These are phyloP conservation scores for Linderniella brevidens DNA, from an alignment of 257 asterid species.

Conservation along the genomic window DNA sequence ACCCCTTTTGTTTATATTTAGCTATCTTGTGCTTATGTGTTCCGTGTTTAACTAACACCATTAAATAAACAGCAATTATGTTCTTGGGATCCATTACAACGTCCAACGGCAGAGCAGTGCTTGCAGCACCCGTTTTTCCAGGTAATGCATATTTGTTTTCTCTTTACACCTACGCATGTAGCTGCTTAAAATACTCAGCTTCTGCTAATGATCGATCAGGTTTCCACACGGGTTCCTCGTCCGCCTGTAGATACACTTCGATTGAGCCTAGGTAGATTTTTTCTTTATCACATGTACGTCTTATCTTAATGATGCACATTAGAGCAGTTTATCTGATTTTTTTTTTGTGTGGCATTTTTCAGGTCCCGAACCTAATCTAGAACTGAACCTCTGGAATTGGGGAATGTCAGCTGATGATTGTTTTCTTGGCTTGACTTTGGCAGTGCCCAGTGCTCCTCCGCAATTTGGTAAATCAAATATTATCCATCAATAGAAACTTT, in stretches of 20 bases:
- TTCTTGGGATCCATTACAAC: slow-evolving; percentile 86
- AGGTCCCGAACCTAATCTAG: slow-evolving; percentile 90
- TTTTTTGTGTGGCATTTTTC: slow-evolving; percentile 11
- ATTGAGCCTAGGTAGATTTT: slow-evolving; percentile 38
- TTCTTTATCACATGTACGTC: slow-evolving; percentile 15
- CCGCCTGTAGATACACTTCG: slow-evolving; percentile 47
- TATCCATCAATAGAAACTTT: neutral
- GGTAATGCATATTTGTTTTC: slow-evolving; percentile 25
- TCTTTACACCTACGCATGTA: slow-evolving; percentile 7
- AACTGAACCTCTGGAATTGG: slow-evolving; percentile 86
- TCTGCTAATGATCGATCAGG: slow-evolving; percentile 20
- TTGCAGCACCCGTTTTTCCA: slow-evolving; percentile 83
- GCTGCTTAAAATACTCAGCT: slow-evolving; percentile 17
- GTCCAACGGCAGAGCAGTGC: slow-evolving; percentile 94
- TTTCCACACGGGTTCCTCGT: slow-evolving; percentile 41
- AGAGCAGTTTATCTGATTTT: slow-evolving; percentile 11
- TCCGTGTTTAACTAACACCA: too few relatives aligned
- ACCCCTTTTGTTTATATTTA: too few relatives aligned
- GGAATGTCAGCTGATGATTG: slow-evolving; percentile 59
- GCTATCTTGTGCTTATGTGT: too few relatives aligned
- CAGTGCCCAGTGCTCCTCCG: slow-evolving; percentile 67
- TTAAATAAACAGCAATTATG: slow-evolving; percentile 49
- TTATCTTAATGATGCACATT: slow-evolving; percentile 11
- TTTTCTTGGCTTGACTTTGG: slow-evolving; percentile 89
- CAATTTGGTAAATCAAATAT: slow-evolving; percentile 31